Evolutionary conservation across 148 eudicot genomes (phyloP).

Genomic region (Rhododendron griersonianum): DNA sequence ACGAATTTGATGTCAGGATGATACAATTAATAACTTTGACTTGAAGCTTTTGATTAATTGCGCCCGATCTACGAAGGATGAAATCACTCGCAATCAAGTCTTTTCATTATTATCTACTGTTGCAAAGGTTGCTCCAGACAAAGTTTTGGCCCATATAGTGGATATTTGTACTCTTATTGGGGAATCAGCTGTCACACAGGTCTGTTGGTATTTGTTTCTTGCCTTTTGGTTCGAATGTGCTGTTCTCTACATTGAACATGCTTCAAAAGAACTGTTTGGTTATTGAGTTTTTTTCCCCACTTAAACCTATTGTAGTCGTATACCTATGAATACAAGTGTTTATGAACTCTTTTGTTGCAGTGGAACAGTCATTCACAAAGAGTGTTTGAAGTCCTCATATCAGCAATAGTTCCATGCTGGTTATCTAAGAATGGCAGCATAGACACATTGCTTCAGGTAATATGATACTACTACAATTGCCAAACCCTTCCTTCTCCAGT

Average conservation of each 20-base stretch:
- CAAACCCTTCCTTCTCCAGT: background rate
- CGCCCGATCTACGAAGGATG: constrained; percentile 66
- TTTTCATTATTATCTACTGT: constrained; percentile 69
- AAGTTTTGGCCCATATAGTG: constrained; percentile 53
- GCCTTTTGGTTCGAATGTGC: background rate
- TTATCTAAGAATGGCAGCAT: constrained; percentile 42
- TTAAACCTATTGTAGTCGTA: background rate
- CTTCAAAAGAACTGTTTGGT: background rate
- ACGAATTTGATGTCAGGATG: constrained; percentile 29
- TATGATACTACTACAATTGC: background rate
- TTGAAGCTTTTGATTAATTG: constrained; percentile 60
- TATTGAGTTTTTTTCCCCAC: background rate
- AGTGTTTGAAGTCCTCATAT: constrained; percentile 73
- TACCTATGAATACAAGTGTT: background rate
- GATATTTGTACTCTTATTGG: constrained; percentile 60
- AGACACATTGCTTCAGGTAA: constrained; percentile 64
- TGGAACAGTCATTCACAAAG: constrained; percentile 68
- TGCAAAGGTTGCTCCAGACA: constrained; percentile 56
- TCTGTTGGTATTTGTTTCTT: constrained; percentile 13
- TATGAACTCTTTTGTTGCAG: constrained; percentile 25
- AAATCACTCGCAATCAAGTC: constrained; percentile 64
- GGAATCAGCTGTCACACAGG: constrained; percentile 71
- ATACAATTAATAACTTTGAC: constrained; percentile 33
- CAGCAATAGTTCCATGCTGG: constrained; percentile 87
- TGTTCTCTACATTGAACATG: background rate